Evolutionary conservation across 371 early-diverging fungal species (phyloP), one percentile per base, ranked within the genome.

Genomic region (Dinochytrium kinnereticum): DNA sequence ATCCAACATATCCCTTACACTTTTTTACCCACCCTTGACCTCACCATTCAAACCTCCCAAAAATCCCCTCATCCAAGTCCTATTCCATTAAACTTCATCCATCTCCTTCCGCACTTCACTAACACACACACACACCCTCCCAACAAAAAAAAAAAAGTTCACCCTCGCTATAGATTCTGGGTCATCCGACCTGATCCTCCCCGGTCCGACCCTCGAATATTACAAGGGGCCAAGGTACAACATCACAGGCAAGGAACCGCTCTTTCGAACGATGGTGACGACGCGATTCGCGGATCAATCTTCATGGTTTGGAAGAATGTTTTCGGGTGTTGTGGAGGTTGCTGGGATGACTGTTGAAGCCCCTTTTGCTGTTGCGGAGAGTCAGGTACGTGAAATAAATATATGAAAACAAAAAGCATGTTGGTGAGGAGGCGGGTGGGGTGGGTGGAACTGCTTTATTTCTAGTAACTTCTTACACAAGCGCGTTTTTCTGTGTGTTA

Each of bases 101-200:
- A n/a, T n/a, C n/a, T n/a, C n/a, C n/a, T n/a, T n/a, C n/a, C n/a
- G n/a, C n/a, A n/a, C n/a, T n/a, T n/a, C n/a, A n/a, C n/a, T n/a
- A n/a, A n/a, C n/a, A n/a, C n/a, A n/a, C n/a, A n/a, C n/a, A n/a
- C n/a, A n/a, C n/a, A n/a, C n/a, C n/a, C n/a, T n/a, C n/a, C n/a
- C n/a, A n/a, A n/a, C n/a, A n/a, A n/a, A n/a, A n/a, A n/a, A n/a
- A n/a, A n/a, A 37, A 39, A 17, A 66, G 67, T 44, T 40, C 50
- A 39, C 53, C 17, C 68, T 68, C 7, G 40, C 59, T 28, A 26
- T 76, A 2, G 76, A 76, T 68, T 67, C 72, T 5, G 76, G 76
- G 1, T 72, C 72, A 2, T 39, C 64, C 13, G 76, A 76, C 36
- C 61, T 76, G 10, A 17, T 76, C 19, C 59, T 76, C 31, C 76